Conservation (phyloP, 306 rosid genomes). For the Casuarina glauca region DNA sequence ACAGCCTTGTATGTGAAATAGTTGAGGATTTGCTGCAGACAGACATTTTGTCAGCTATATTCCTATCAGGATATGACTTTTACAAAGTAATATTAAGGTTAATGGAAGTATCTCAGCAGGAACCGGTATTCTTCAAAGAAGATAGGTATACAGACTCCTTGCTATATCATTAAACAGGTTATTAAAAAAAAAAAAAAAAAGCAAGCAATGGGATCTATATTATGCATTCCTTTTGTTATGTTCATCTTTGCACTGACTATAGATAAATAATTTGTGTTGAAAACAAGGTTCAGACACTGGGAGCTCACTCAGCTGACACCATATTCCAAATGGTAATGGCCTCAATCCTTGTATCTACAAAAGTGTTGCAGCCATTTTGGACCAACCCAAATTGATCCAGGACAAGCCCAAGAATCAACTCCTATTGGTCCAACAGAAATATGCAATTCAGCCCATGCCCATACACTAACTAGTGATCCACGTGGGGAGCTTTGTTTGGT, state of each 20-base stretch:
- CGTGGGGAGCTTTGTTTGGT: no score
- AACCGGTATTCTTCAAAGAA: not conserved
- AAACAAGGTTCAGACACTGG: not conserved
- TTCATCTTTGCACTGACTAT: not conserved
- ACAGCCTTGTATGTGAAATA: constrained; percentile 95
- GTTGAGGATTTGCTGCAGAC: constrained; percentile 84
- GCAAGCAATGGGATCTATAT: not conserved
- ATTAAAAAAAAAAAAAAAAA: not conserved
- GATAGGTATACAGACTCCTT: not conserved
- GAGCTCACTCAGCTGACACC: no score
- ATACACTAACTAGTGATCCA: no score
- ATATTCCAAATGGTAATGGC: not conserved
- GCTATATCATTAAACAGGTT: not conserved
- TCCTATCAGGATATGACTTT: constrained; percentile 3
- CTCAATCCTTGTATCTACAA: not conserved
- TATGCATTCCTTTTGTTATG: not conserved
- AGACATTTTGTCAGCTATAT: constrained; percentile 35
- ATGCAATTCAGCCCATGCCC: no score
- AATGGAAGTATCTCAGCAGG: not conserved
- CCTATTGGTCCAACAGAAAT: no score
- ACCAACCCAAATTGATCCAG: no score
- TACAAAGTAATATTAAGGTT: not conserved
- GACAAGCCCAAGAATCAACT: no score
- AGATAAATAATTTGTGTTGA: not conserved
- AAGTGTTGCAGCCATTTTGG: not conserved